phyloP scores from a whole-genome alignment of 2,329 filamentous ascomycete genomes.

The Monascus ruber region DNA sequence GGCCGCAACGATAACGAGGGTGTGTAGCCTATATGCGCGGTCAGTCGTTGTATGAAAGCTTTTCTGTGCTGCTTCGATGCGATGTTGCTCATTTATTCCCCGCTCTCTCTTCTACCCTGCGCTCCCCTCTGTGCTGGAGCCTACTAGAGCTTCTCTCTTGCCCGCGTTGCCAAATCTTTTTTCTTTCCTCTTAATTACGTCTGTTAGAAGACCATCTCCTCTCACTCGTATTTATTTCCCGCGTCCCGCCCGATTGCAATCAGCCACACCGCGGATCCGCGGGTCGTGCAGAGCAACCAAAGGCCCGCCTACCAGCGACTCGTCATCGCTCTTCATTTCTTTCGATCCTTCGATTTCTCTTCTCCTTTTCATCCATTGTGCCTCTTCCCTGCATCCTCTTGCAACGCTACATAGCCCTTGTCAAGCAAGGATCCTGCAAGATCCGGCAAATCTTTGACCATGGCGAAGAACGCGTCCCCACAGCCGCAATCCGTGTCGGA shows the following conservation, averaged over 20 bases:
- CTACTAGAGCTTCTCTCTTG: no score
- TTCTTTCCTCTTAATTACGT: neutral
- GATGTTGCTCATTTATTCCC: no score
- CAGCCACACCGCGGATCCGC: neutral
- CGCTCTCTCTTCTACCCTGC: no score
- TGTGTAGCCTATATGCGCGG: no score
- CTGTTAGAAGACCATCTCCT: neutral
- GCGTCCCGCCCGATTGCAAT: neutral
- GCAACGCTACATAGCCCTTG: neutral
- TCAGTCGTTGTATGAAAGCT: no score
- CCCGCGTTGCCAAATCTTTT: neutral
- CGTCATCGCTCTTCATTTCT: neutral
- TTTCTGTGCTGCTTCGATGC: no score
- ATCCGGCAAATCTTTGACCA: slow-evolving; percentile 9
- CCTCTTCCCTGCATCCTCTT: slow-evolving; percentile 3
- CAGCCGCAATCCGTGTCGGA: slow-evolving; percentile 21
- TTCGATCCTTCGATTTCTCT: neutral
- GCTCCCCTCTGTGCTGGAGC: no score
- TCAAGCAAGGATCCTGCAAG: neutral
- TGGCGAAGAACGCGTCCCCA: slow-evolving; percentile 23
- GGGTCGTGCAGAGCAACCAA: neutral
- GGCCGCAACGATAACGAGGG: no score
- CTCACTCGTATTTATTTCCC: neutral
- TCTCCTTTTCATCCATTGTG: slow-evolving; percentile 1
- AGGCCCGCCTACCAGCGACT: neutral